Conservation (phyloP, 2,329 filamentous ascomycete genomes). For the Phaeosphaeria sp. region DNA sequence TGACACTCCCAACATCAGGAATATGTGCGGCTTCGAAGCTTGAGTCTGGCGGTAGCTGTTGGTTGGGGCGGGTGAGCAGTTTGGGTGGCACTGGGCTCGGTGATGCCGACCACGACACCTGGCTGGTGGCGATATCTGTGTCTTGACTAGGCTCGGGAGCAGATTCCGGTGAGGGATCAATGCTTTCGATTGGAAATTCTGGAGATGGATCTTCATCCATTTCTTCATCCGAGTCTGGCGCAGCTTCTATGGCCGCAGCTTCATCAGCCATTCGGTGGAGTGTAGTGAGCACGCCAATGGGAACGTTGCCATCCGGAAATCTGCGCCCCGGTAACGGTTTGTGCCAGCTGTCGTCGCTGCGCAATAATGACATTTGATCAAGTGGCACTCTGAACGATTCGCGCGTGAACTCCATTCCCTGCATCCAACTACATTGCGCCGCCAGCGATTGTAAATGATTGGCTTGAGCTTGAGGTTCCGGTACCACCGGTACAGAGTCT, state of each 20-base stretch:
- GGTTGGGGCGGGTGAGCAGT: conserved; percentile 4
- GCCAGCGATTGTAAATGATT: conserved; percentile 9
- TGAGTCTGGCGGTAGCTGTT: conserved; percentile 40
- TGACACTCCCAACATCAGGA: neutral
- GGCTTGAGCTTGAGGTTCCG: neutral
- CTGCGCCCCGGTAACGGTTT: conserved; percentile 40
- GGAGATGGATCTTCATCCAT: conserved; percentile 25
- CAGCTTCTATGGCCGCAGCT: conserved; percentile 16
- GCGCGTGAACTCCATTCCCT: conserved; percentile 27
- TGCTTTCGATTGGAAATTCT: conserved; percentile 3
- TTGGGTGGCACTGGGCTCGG: conserved; percentile 25
- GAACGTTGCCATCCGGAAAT: conserved; percentile 50
- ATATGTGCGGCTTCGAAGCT: conserved; percentile 21
- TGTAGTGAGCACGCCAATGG: conserved; percentile 39
- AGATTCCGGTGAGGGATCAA: conserved; percentile 13
- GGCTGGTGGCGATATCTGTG: conserved; percentile 13
- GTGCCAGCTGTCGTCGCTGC: conserved; percentile 48
- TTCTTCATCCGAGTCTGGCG: conserved; percentile 13
- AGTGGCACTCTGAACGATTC: conserved; percentile 44
- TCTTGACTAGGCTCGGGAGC: conserved; percentile 10
- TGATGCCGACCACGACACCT: conserved; percentile 29
- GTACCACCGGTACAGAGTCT: neutral
- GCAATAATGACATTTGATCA: conserved; percentile 60
- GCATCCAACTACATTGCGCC: conserved; percentile 31
- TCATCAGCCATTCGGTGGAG: conserved; percentile 26